phyloP scores from a whole-genome alignment of 768 basidiomycete genomes.

The Aureoboletus auriporus region DNA sequence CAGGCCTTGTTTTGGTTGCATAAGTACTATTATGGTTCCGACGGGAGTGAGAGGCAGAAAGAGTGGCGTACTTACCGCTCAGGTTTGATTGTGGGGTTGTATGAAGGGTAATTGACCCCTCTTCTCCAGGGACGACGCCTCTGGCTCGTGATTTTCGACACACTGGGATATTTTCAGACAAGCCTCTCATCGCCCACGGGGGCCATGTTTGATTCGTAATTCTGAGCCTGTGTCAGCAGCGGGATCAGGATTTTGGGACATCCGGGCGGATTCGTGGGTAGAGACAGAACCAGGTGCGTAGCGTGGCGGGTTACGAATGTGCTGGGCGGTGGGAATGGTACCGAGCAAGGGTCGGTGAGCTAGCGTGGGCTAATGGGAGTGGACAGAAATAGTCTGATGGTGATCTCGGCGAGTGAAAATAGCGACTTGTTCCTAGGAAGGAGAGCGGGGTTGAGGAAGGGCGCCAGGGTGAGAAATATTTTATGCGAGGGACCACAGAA shows the following conservation, averaged over 20 bases:
- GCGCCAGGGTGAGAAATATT: constrained; percentile 14
- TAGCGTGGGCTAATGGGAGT: constrained; percentile 9
- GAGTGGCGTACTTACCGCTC: not conserved
- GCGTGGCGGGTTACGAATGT: not conserved
- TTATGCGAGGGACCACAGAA: constrained; percentile 3
- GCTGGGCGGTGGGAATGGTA: not conserved
- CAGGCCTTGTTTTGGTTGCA: not conserved
- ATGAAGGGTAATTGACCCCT: not conserved
- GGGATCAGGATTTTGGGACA: not conserved
- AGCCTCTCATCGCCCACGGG: constrained; percentile 7
- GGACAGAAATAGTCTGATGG: constrained; percentile 6
- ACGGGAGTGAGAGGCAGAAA: constrained; percentile 8
- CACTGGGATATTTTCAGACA: constrained; percentile 5
- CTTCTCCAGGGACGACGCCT: constrained; percentile 2
- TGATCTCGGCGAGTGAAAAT: constrained; percentile 15
- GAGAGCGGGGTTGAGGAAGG: constrained; percentile 6
- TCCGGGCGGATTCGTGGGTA: not conserved
- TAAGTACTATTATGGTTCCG: constrained; percentile 7
- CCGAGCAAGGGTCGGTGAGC: not conserved
- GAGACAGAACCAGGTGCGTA: not conserved
- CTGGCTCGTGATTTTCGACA: constrained; percentile 14
- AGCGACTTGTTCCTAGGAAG: constrained; percentile 7
- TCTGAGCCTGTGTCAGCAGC: not conserved
- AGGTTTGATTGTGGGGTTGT: not conserved
- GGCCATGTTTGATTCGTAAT: constrained; percentile 2